Conservation (phyloP, 2,329 filamentous ascomycete genomes). For the Pseudogymnoascus sp. region DNA sequence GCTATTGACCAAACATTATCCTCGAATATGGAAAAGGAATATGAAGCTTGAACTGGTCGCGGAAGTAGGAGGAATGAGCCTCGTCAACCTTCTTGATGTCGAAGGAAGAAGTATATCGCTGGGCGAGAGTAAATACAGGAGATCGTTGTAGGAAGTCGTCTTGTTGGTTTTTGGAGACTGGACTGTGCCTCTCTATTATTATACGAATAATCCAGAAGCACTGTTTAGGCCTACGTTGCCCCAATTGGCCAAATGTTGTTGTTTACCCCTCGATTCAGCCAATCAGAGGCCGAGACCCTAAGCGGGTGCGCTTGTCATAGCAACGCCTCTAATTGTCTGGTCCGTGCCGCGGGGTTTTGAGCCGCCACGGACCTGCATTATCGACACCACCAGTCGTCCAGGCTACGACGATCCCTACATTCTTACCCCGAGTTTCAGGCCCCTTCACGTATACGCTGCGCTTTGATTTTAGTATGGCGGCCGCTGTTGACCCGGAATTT, state of each 20-base stretch:
- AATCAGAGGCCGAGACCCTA: not conserved
- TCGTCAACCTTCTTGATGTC: not conserved
- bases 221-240: constrained; percentile 3
- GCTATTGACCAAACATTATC: constrained; percentile 8
- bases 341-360: constrained; percentile 5
- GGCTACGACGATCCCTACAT: constrained; percentile 4
- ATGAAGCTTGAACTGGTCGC: constrained; percentile 1
- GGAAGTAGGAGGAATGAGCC: not conserved
- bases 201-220: constrained; percentile 7
- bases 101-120: not conserved
- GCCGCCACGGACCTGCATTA: constrained; percentile 4
- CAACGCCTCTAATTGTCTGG: constrained; percentile 7
- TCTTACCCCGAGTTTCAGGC: not conserved
- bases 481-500: constrained; percentile 39
- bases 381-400: constrained; percentile 4
- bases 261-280: constrained; percentile 4
- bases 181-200: constrained; percentile 7
- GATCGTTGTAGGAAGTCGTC: not conserved
- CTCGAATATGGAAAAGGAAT: not conserved
- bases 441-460: not conserved
- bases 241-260: constrained; percentile 9
- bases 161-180: constrained; percentile 3
- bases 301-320: constrained; percentile 8
- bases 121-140: constrained; percentile 4
- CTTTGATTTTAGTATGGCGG: constrained; percentile 3